Evolutionary conservation across 2,329 filamentous ascomycete species (phyloP), one percentile per base, ranked within the genome.

Genomic region (Ophioceras dolichostomum): DNA sequence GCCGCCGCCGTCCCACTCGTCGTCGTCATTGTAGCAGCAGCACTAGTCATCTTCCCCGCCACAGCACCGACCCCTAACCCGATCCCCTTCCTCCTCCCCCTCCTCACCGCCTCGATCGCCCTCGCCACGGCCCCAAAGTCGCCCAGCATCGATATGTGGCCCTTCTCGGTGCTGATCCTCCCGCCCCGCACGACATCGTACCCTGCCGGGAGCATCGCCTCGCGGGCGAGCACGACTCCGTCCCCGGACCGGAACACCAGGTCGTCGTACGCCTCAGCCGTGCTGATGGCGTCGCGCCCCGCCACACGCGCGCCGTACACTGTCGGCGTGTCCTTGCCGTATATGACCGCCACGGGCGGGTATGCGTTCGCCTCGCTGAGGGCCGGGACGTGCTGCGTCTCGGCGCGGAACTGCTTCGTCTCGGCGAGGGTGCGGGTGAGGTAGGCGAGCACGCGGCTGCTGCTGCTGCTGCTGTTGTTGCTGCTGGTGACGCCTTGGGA

Each of bases 231-330:
- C 38, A 89, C 86, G 0, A 96, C 88, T 0, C 88, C 89, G 53
- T 96, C 88, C 2, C 88, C 87, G 17, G 79, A 80, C 1, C 83
- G 81, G 59, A 95, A 95, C 0, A 85, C 73, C 3, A 96, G 67
- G 47, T 93, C 80, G 45, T 94, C 86, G 54, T 94, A 95, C 1
- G 76, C 79, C 55, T 93, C 85, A 42, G 76, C 75, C 9, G 27
- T 20, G 35, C 76, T 72, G 46, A 95, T 94, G 0, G 71, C 77
- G 38, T 89, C 86, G 4, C 71, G 67, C 2, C 76, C 75, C 12
- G 71, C 62, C 1, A 96, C 85, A 32, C 79, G 77, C 1, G 84
- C 85, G 0, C 81, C 86, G 52, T 79, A 86, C 1, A 94, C 83
- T 0, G 88, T 95, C 0, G 88, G 88, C 1, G 81, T 83, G 18